Base-by-base conservation (phyloP, 805 yeast genomes). In the Pichia eremophila region DNA sequence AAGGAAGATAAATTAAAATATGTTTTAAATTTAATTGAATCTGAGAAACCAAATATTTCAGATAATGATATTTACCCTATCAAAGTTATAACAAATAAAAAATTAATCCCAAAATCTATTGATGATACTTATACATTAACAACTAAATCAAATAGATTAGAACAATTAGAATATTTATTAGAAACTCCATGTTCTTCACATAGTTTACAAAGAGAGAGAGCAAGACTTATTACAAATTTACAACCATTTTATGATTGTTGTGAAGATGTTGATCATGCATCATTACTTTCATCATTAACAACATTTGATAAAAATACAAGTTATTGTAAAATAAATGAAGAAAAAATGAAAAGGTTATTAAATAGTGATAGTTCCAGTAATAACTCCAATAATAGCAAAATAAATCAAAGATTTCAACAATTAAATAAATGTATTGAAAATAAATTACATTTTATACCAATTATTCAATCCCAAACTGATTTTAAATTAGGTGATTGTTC, bases 401-500 rank as follows among this genome's bases (percentile, higher is more conserved):
- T 46, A 37, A 17, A 39, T 5, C 54, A 46, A 8, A 32, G 44
- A 34, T 54, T 46, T 39, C 25, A 39, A 8, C 54, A 45, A 8
- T 31, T 73, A 62, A 54, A 57, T 19, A 53, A 57, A 46, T 66
- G 70, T 49, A 42, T 67, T 18, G 62, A 56, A 40, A 54, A 54
- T 18, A 72, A 71, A 46, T 72, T 73, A 46, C 84, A 78, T 59
- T 77, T 70, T 54, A 66, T 78, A n/a, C 82, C 82, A 12, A 66
- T 76, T 31, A 63, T 77, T 31, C 77, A 75, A 50, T 47, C 62
- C 15, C 81, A 77, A 48, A 88, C 96, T 0, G 97, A 91, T 57
- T 46, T 66, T 2, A 66, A 72, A 17, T 62, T 87, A 8, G 97
- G 96, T 1, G 97, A 90, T 63, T 90, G 98, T 61, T 89, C 96